A percentile compares a stretch with the other conserved stretches of the same genome.
Evolutionary conservation across 805 yeast species (phyloP).

Genomic region (Yarrowia hollandica): DNA sequence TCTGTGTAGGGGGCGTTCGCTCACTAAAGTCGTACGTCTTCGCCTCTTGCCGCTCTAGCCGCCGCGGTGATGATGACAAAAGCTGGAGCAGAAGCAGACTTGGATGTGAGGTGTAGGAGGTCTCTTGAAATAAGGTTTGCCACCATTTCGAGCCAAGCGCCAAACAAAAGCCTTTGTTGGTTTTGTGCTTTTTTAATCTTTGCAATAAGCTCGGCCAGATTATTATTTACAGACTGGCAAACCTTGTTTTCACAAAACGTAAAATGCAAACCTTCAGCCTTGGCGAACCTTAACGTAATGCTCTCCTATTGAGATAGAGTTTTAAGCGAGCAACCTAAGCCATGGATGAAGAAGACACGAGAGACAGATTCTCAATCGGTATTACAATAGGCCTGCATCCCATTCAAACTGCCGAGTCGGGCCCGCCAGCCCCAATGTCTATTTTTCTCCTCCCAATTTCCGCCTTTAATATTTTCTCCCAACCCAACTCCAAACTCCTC

Average conservation of each 20-base stretch:
- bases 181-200: conserved; percentile 14
- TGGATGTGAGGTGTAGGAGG: conserved; percentile 24
- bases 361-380: no score
- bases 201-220: conserved; percentile 13
- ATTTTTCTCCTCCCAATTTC: no score
- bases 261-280: conserved; percentile 1
- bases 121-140: conserved; percentile 4
- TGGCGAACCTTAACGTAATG: conserved; percentile 2
- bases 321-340: conserved; percentile 24
- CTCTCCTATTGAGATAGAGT: conserved; percentile 18
- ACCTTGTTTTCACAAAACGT: background rate
- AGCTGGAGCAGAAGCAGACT: conserved; percentile 5
- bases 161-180: conserved; percentile 21
- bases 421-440: no score
- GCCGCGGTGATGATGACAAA: conserved; percentile 26
- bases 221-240: conserved; percentile 16
- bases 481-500: no score
- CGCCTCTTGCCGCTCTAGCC: conserved; percentile 26
- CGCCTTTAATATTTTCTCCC: no score
- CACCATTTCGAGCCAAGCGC: conserved; percentile 24
- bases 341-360: no score
- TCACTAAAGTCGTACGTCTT: no score
- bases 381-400: no score
- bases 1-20: no score
- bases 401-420: no score